Percentiles rank a stretch among this genome's conserved stretches.
These are phyloP conservation scores for Rhizomucor pusillus DNA, from an alignment of 371 early-diverging fungal genomes.

Conservation along the genomic window DNA sequence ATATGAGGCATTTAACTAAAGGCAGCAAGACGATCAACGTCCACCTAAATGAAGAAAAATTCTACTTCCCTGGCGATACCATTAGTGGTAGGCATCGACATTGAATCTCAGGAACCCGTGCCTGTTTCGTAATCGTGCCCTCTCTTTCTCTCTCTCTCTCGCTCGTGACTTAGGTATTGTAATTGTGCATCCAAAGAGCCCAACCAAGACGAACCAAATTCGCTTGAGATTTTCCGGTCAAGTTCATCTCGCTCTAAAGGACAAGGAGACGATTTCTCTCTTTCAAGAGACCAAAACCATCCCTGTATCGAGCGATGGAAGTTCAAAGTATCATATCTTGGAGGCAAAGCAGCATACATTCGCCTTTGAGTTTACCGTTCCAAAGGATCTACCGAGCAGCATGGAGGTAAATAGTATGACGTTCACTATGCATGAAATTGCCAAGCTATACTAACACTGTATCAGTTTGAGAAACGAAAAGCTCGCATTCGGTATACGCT, in stretches of 20 bases:
- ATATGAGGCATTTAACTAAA: conserved; percentile 16
- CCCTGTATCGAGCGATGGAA: conserved; percentile 15
- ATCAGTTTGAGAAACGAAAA: conserved; percentile 23
- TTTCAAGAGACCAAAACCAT: conserved; percentile 30
- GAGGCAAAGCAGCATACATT: conserved; percentile 39
- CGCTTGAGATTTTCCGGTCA: conserved; percentile 37
- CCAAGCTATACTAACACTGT: neutral
- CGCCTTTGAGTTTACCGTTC: conserved; percentile 41
- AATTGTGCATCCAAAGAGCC: conserved; percentile 33
- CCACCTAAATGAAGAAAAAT: conserved; percentile 45
- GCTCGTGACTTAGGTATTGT: conserved; percentile 26
- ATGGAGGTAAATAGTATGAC: conserved; percentile 35
- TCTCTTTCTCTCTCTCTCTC: neutral
- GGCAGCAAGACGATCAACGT: conserved; percentile 35
- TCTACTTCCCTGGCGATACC: conserved; percentile 47
- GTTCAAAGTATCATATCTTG: conserved; percentile 17
- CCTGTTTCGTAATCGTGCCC: neutral
- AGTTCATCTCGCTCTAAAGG: conserved; percentile 32
- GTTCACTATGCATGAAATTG: neutral
- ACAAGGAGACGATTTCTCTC: conserved; percentile 34
- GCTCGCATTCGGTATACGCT: conserved; percentile 39
- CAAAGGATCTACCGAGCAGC: conserved; percentile 41
- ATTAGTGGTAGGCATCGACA: conserved; percentile 34
- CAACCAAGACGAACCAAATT: conserved; percentile 44
- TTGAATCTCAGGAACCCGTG: neutral